Evolutionary conservation across 805 yeast species (phyloP).

Genomic region (Candida pini): DNA sequence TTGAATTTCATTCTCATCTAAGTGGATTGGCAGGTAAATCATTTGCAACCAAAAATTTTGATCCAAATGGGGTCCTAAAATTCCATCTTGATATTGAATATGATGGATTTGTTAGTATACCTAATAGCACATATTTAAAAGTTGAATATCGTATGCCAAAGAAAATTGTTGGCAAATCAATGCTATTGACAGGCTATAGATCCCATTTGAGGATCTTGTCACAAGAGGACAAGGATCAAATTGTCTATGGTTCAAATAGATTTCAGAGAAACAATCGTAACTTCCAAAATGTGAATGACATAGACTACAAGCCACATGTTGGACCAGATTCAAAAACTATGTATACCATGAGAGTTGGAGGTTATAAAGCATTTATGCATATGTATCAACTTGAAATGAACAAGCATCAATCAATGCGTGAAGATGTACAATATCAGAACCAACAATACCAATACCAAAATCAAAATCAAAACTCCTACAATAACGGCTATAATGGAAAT

Average conservation of each 20-base stretch:
- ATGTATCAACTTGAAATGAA: constrained; percentile 26
- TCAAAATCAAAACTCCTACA: constrained; percentile 9
- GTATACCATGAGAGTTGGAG: constrained; percentile 45
- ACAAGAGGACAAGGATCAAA: constrained; percentile 61
- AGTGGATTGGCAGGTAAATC: constrained; percentile 60
- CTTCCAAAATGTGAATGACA: constrained; percentile 18
- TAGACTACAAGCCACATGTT: constrained; percentile 36
- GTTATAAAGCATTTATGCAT: constrained; percentile 40
- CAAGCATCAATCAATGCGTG: constrained; percentile 18
- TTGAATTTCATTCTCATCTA: constrained; percentile 41
- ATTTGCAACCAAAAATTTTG: constrained; percentile 30
- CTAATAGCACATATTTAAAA: constrained; percentile 33
- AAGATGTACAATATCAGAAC: constrained; percentile 8
- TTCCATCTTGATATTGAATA: constrained; percentile 38
- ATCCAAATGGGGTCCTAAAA: constrained; percentile 28
- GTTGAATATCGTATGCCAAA: constrained; percentile 59
- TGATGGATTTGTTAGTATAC: constrained; percentile 35
- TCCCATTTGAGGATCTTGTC: constrained; percentile 57
- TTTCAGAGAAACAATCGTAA: constrained; percentile 27
- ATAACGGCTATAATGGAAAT: constrained; percentile 5
- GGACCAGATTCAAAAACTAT: constrained; percentile 46
- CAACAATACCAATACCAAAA: constrained; percentile 9
- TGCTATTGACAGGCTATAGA: constrained; percentile 75
- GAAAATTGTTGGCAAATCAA: constrained; percentile 62
- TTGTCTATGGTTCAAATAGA: constrained; percentile 41